A percentile compares a stretch with the other conserved stretches of the same genome.
These are phyloP conservation scores for Serendipita sp. DNA, from an alignment of 768 basidiomycete genomes.

Conservation along the genomic window DNA sequence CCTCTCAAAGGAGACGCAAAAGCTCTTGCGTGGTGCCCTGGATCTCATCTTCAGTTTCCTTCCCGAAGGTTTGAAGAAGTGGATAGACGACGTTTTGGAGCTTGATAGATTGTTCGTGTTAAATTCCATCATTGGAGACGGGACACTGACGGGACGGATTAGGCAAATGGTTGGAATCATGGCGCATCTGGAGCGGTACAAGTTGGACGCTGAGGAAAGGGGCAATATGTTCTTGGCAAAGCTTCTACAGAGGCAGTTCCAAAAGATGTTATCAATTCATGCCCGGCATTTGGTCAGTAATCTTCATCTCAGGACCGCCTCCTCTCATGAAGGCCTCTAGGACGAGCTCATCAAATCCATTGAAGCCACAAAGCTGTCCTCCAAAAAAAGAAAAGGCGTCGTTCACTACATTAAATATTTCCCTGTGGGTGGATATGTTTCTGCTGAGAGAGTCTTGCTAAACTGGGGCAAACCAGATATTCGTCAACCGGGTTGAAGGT, in stretches of 20 bases:
- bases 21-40: slow-evolving; percentile 77
- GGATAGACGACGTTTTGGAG: slow-evolving; percentile 65
- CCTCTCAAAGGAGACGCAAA: slow-evolving; percentile 51
- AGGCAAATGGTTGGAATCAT: slow-evolving; percentile 81
- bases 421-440: slow-evolving; percentile 31
- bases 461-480: slow-evolving; percentile 24
- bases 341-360: slow-evolving; percentile 76
- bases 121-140: background rate
- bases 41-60: slow-evolving; percentile 93
- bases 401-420: slow-evolving; percentile 87
- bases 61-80: slow-evolving; percentile 62
- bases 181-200: slow-evolving; percentile 59
- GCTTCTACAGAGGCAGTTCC: slow-evolving; percentile 69
- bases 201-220: slow-evolving; percentile 62
- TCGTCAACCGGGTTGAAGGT: slow-evolving; percentile 65
- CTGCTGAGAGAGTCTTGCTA: background rate
- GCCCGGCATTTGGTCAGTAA: slow-evolving; percentile 38
- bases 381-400: slow-evolving; percentile 86
- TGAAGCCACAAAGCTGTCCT: slow-evolving; percentile 79
- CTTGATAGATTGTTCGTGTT: slow-evolving; percentile 58
- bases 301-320: slow-evolving; percentile 14
- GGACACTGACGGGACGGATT: no score
- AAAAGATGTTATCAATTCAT: slow-evolving; percentile 55
- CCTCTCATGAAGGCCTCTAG: slow-evolving; percentile 25
- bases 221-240: slow-evolving; percentile 58